A percentile compares a stretch with the other conserved stretches of the same genome.
phyloP scores from a whole-genome alignment of 768 basidiomycete genomes.

The Phlebiopsis flavidoalba region DNA sequence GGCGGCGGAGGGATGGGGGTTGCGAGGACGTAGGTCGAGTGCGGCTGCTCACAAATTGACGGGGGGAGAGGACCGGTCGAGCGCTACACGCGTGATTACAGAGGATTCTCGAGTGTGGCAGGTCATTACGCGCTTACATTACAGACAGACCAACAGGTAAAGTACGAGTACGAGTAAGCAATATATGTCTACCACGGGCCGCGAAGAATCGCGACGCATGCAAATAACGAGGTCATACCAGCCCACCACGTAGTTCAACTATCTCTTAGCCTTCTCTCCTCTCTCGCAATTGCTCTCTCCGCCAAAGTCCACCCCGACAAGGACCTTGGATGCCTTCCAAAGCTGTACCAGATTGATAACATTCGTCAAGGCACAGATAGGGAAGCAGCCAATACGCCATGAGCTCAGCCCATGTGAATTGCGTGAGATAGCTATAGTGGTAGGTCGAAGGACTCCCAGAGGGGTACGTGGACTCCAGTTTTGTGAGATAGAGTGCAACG shows the following conservation, averaged over 20 bases:
- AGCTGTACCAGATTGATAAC: constrained; percentile 93
- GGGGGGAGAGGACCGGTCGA: not conserved
- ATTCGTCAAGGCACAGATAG: constrained; percentile 79
- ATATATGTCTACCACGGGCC: constrained; percentile 8
- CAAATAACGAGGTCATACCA: not conserved
- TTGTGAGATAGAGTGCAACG: constrained; percentile 90
- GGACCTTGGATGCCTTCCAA: constrained; percentile 95
- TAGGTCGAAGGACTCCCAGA: constrained; percentile 39
- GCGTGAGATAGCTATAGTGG: constrained; percentile 24
- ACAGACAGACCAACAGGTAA: constrained; percentile 3
- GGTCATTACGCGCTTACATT: constrained; percentile 4
- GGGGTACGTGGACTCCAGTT: constrained; percentile 72
- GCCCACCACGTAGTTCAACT: constrained; percentile 13
- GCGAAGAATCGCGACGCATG: not conserved
- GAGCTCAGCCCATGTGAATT: constrained; percentile 71
- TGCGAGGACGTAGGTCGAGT: not conserved
- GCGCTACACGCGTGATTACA: constrained; percentile 1
- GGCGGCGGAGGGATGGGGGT: not conserved
- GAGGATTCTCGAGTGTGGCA: not conserved
- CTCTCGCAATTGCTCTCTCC: constrained; percentile 66
- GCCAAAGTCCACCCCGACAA: constrained; percentile 92
- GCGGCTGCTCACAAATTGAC: not conserved
- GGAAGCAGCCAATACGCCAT: constrained; percentile 58
- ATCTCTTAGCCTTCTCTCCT: constrained; percentile 25
- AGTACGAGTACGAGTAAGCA: constrained; percentile 4